Evolutionary conservation across 1,284 basidiomycete species (phyloP).

Genomic region (Takashimella koratensis): DNA sequence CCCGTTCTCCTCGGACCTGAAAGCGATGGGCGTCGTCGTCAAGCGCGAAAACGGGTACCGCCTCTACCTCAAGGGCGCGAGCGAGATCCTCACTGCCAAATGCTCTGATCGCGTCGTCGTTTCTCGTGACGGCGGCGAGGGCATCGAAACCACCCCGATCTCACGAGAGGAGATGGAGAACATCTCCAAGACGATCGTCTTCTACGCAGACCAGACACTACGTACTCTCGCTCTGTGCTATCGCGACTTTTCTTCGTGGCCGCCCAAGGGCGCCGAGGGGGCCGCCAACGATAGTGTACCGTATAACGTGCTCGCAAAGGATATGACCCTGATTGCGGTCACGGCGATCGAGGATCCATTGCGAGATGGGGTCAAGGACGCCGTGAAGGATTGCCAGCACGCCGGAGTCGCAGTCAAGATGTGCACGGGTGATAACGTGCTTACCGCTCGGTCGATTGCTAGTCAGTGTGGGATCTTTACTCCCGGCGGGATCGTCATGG

Average conservation of each 20-base stretch:
- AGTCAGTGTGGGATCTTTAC: conserved; percentile 76
- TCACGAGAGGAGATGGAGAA: conserved; percentile 31
- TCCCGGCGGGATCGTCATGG: conserved; percentile 51
- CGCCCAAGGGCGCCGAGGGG: conserved; percentile 60
- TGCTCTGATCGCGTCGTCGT: conserved; percentile 70
- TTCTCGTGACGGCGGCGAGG: conserved; percentile 15
- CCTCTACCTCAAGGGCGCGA: conserved; percentile 87
- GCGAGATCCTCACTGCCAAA: conserved; percentile 79
- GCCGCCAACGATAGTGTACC: conserved; percentile 58
- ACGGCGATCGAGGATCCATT: conserved; percentile 95
- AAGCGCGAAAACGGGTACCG: conserved; percentile 61
- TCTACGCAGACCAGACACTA: conserved; percentile 93
- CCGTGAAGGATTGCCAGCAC: conserved; percentile 76
- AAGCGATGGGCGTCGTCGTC: conserved; percentile 93
- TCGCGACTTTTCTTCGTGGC: conserved; percentile 82
- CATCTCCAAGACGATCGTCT: conserved; percentile 69
- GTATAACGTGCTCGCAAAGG: conserved; percentile 65
- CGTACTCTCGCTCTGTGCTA: conserved; percentile 92
- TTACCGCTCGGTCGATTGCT: conserved; percentile 86
- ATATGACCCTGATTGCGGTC: conserved; percentile 82
- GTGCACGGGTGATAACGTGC: conserved; percentile 97
- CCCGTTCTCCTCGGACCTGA: conserved; percentile 91
- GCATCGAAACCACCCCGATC: conserved; percentile 27
- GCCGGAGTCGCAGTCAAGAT: conserved; percentile 98
- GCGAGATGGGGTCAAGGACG: conserved; percentile 80